Percentiles rank a stretch among this genome's conserved stretches.
Conservation (phyloP, 192 early-diverging fungal genomes). For the Coemansia sp. region DNA sequence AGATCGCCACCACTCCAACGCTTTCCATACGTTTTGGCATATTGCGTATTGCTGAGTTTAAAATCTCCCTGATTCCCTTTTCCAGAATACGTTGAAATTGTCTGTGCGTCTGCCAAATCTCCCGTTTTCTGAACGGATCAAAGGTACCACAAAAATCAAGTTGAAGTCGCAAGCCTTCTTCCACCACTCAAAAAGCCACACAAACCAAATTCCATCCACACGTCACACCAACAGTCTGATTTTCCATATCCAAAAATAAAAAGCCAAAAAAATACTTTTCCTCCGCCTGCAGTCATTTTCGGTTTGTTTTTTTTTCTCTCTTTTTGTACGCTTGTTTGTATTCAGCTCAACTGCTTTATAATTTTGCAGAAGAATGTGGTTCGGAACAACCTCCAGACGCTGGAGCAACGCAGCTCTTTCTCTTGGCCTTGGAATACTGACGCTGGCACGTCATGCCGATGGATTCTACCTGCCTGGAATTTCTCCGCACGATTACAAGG, state of each 20-base stretch:
- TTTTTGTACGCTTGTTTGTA: constrained; percentile 2
- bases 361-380: constrained; percentile 16
- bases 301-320: constrained; percentile 1
- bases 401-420: constrained; percentile 25
- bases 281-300: background rate
- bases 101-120: background rate
- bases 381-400: constrained; percentile 10
- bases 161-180: no score
- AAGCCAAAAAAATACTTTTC: no score
- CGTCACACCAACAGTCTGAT: background rate
- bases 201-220: background rate
- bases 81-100: background rate
- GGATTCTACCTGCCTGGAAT: constrained; percentile 95
- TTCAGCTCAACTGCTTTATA: no score
- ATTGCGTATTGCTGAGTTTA: no score
- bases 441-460: constrained; percentile 18
- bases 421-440: constrained; percentile 8
- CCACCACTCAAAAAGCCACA: background rate
- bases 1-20: background rate
- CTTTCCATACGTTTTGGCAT: background rate
- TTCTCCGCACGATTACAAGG: constrained; percentile 81
- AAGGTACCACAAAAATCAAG: background rate
- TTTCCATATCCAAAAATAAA: background rate
- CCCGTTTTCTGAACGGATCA: background rate
- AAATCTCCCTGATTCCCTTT: background rate